Evolutionary conservation across 495 filamentous ascomycete genomes (phyloP), one percentile per base, ranked within the genome.

Genomic region (Penicillium pancosmium): DNA sequence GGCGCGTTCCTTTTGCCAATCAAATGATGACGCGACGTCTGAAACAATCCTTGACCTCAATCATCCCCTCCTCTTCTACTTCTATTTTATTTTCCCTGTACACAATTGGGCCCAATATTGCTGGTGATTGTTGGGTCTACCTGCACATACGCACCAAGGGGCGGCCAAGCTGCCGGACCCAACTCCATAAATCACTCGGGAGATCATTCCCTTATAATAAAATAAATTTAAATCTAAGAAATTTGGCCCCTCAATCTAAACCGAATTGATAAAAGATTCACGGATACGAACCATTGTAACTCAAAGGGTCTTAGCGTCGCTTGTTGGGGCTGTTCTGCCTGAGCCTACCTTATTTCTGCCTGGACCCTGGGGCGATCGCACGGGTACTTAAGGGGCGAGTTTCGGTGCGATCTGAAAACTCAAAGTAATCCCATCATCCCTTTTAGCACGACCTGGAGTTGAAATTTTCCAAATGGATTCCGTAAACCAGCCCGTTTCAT

Each of bases 1-100:
- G 59, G 59, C 1, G 54, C 59, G 5, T 61, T 52, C 27, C 52
- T 56, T 38, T 35, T 61, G 31, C 57, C 57, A 5, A 61, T 56
- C 6, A 31, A 31, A 31, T 31, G 4, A 31, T 9, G 27, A 31
- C 27, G 2, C 27, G 6, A 15, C 31, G 31, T 12, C 34, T 18
- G 23, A 5, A 48, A 9, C 23, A 10, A 19, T 13, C 15, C 36
- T 40, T 2, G 36, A 13, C 10, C 36, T n/a, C 15, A 1, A 13
- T n/a, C 36, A n/a, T 15, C 2, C 36, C 12, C 4, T 40, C 10
- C 7, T 44, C 41, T 18, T 44, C 41, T 16, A 16, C 15, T 4
- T 9, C 9, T 19, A 7, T 19, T 16, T 16, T 44, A 44, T 44
- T 44, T 44, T n/a, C 15, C 41, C 13, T 44, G 41, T 44, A 44